Base-by-base conservation (phyloP, 495 filamentous ascomycete genomes). In the Pseudoneurospora amorphoporcata region DNA sequence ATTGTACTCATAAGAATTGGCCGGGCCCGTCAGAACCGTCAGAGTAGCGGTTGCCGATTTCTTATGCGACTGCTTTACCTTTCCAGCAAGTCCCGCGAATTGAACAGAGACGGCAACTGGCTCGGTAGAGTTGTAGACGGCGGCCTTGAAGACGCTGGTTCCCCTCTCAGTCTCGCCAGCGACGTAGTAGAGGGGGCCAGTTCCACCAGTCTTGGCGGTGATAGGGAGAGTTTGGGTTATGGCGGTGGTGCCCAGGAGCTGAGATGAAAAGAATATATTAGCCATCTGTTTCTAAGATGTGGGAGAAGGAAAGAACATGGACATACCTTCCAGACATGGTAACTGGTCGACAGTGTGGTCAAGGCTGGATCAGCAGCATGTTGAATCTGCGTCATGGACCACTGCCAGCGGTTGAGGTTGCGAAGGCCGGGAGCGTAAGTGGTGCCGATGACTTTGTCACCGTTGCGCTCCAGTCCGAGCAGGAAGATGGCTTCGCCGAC, bases 401-500 rank as follows among this genome's bases (percentile, higher is more conserved):
- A 84, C 45, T 85, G 81, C 81, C 80, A 83, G 29, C 80, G 75
- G 73, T 84, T 82, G 73, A 84, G 75, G 61, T 81, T 82, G 61
- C 82, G 78, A 53, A 85, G 73, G 3, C 80, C 77, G 9, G 83
- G 83, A 12, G 82, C 81, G 61, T 81, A 83, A 71, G 76, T 75
- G 19, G 81, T 75, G 58, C 77, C 87, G 38, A 81, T 79, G 65
- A 85, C 81, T 68, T 82, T 83, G 69, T 91, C 86, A 5, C 85
- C 84, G 77, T 92, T 92, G 32, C 89, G 83, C 80, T 93, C 91
- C 53, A 88, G 84, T 37, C 88, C 90, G 42, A 93, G 84, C 73
- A 91, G 84, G 73, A 87, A 91, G 38, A 92, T 86, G 3, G 89
- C 90, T 75, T 94, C 90, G 35, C 82, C 85, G 45, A 91, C 87